Base-by-base conservation (phyloP, 352 stramenopile species). In the Pythium rishiriense region DNA sequence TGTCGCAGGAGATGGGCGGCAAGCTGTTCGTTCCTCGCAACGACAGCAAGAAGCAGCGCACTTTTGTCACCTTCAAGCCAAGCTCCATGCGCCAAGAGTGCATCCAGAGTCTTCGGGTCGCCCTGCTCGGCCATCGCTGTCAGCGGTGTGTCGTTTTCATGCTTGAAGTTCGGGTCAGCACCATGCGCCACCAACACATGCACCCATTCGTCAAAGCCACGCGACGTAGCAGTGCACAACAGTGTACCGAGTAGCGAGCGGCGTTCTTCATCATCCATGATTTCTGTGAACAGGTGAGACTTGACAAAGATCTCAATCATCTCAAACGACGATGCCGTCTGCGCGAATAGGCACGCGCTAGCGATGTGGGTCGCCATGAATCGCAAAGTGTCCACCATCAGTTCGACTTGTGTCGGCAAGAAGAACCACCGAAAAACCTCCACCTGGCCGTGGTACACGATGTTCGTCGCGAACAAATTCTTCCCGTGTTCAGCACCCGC, bases 291-390 rank as follows among this genome's bases (percentile, higher is more conserved):
- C 2, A 46, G 4, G 15, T 24, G 51, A 12, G 50, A 61, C 17
- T 50, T n/a, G 11, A 67, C 22, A 9, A 61, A 1, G 19, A 50
- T 61, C 31, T 67, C 50, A 15, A 67, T 21, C 60, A 67, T 62
- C 19, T 49, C 43, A 15, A 52, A 25, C 3, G 25, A 31, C 4
- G 53, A 17, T 4, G 25, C 39, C 10, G 19, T 21, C n/a, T 37
- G 26, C 6, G 15, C 1, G 8, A 46, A 51, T 2, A 52, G 37
- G 31, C 42, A 59, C 5, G 48, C 46, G 9, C 21, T 22, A 12
- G 26, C 25, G 22, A 57, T 56, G 7, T 61, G 31, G 4, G 21
- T 21, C 15, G 39, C 33, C n/a, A 61, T 15, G n/a, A 22, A 39
- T 10, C 9, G 10, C 28, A 53, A n/a, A 6, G 50, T 35, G 35